Percentiles rank a stretch among this genome's conserved stretches.
phyloP scores from a whole-genome alignment of 116 monocot species.

The Cymodocea nodosa region DNA sequence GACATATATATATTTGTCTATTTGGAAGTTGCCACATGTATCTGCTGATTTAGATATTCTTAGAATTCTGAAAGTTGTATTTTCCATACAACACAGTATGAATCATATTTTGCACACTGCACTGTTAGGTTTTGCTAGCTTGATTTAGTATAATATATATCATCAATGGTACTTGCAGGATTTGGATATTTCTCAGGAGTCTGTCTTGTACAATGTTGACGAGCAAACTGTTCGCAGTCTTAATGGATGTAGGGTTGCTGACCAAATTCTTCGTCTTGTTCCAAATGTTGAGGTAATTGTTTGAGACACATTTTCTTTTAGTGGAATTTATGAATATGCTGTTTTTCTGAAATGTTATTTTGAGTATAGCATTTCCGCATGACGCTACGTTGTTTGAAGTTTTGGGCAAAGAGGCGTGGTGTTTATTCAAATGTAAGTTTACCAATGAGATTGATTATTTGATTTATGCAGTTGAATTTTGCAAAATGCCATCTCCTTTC shows the following conservation, averaged over 20 bases:
- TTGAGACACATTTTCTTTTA: not conserved
- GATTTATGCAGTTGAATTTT: not conserved
- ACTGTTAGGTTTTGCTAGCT: not conserved
- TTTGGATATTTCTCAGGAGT: conserved; percentile 77
- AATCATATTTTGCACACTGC: not conserved
- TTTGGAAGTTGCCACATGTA: too few species aligned
- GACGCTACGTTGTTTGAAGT: conserved; percentile 76
- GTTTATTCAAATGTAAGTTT: conserved; percentile 95
- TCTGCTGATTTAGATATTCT: too few species aligned
- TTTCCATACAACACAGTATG: not conserved
- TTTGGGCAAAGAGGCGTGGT: conserved; percentile 90
- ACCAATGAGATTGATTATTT: not conserved
- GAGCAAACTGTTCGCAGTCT: conserved; percentile 91
- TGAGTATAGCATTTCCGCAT: conserved; percentile 64
- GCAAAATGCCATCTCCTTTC: not conserved
- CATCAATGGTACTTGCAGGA: conserved; percentile 34
- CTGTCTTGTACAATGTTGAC: conserved; percentile 74
- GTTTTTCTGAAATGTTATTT: conserved; percentile 3
- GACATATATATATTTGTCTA: not conserved
- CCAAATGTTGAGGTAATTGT: conserved; percentile 68
- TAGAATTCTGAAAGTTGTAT: too few species aligned
- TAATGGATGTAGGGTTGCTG: conserved; percentile 96
- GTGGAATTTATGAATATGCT: not conserved
- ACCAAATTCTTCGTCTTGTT: conserved; percentile 91
- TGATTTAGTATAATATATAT: too few species aligned